Base-by-base conservation (phyloP, 2,329 filamentous ascomycete genomes). In the Aaosphaeria pasadenensis region DNA sequence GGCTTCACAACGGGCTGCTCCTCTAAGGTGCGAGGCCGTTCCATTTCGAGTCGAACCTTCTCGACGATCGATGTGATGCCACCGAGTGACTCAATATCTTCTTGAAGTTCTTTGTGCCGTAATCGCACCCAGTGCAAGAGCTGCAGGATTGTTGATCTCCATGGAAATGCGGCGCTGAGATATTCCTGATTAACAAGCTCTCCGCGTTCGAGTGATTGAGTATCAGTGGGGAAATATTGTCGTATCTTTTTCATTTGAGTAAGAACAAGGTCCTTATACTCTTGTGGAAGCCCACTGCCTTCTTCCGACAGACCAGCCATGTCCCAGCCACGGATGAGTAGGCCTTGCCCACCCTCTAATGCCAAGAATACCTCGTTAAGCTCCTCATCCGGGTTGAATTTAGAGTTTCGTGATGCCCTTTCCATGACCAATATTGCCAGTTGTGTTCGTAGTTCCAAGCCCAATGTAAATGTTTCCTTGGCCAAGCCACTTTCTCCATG, bases 381-480 rank as follows among this genome's bases (percentile, higher is more conserved):
- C 9, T 72, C 56, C 7, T 60, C 56, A 9, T 73, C 59, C 4
- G 76, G 72, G 50, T 75, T 58, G 42, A 72, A 76, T 6, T 53
- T 55, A 2, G 55, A 50, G 30, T 67, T 51, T 11, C 65, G 48
- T 30, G 66, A 53, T 6, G 64, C 61, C 7, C 59, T 61, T 38
- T 70, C 60, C 4, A 80, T 58, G 5, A 69, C 60, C n/a, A 70
- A 52, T 38, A 83, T 76, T n/a, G 76, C 67, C 7, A 74, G 67
- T 52, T 84, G 81, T 2, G 80, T 83, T 2, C 80, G 74, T 24
- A 84, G 69, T 5, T 80, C 76, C 5, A 84, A 60, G 1, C 72
- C 77, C 24, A 83, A 53, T 4, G 73, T 58, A 47, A 81, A 77
- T 0, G 77, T 79, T 39, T 72, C 54, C 44, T 71, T 43, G 9